These are phyloP conservation scores for Syzygium grande DNA, from an alignment of 345 rosid genomes.

Conservation along the genomic window DNA sequence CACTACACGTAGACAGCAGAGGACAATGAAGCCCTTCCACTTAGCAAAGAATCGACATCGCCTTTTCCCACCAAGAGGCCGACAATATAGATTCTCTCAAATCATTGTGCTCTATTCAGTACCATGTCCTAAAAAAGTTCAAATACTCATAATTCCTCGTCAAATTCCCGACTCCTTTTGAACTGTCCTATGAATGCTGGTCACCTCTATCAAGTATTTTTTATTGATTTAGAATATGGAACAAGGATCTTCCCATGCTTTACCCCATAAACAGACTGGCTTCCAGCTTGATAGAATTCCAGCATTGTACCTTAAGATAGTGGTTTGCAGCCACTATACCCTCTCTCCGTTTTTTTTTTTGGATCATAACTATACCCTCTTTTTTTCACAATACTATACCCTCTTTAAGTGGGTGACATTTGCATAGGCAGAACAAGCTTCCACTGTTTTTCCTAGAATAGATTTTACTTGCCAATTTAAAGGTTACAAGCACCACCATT, in stretches of 20 bases:
- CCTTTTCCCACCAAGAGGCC: neutral
- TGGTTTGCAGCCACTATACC: neutral
- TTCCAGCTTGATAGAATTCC: neutral
- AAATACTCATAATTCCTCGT: neutral
- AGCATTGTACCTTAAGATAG: neutral
- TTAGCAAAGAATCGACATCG: neutral
- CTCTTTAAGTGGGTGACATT: neutral
- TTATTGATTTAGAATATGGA: neutral
- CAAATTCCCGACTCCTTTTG: neutral
- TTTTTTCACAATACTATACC: too few relatives aligned
- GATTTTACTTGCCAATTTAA: neutral
- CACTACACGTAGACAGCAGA: neutral
- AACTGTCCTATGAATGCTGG: neutral
- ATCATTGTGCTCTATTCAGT: neutral
- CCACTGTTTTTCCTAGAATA: neutral
- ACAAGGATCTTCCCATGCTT: neutral
- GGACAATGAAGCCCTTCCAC: neutral
- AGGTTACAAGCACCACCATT: neutral
- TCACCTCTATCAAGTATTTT: neutral
- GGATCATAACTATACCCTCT: too few relatives aligned
- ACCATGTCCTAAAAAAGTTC: neutral
- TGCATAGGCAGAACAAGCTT: neutral
- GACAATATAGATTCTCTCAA: neutral
- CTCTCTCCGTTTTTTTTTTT: neutral
- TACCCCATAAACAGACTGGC: neutral